These are phyloP conservation scores for Desmodesmus armatus DNA, from an alignment of 139 green algal genomes.

Conservation along the genomic window DNA sequence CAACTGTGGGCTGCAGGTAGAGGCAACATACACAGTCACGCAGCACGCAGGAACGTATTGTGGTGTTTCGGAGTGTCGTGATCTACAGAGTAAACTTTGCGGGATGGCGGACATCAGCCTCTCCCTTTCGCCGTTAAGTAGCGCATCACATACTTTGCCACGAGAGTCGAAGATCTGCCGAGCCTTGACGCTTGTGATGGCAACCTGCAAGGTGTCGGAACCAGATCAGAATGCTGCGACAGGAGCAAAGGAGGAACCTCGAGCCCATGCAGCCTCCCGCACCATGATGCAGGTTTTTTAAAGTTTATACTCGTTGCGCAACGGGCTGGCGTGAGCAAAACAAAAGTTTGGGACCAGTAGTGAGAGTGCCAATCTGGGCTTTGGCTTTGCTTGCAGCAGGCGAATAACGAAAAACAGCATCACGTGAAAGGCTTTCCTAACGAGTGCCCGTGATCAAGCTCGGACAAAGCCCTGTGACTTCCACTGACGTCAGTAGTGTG, in stretches of 20 bases:
- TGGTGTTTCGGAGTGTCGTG: not conserved
- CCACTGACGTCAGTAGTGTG: no score
- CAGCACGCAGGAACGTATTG: not conserved
- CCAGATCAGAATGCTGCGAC: not conserved
- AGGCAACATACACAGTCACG: not conserved
- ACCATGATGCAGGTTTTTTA: not conserved
- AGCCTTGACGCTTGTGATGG: not conserved
- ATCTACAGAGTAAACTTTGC: not conserved
- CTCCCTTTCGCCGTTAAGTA: not conserved
- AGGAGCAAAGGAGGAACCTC: not conserved
- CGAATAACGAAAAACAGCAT: no score
- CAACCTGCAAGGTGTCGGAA: not conserved
- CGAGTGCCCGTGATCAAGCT: no score
- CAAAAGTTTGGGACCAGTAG: no score
- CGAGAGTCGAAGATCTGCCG: constrained; percentile 96
- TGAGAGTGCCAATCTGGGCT: no score
- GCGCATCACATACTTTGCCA: constrained; percentile 74
- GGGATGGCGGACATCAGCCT: not conserved
- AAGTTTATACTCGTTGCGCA: not conserved
- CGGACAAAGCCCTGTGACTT: no score
- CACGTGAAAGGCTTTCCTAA: no score
- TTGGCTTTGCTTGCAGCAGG: no score
- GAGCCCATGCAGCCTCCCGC: not conserved
- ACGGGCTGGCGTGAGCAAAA: not conserved
- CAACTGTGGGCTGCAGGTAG: constrained; percentile 67